Evolutionary conservation across 495 filamentous ascomycete genomes (phyloP).

Genomic region (Podospora anserina): DNA sequence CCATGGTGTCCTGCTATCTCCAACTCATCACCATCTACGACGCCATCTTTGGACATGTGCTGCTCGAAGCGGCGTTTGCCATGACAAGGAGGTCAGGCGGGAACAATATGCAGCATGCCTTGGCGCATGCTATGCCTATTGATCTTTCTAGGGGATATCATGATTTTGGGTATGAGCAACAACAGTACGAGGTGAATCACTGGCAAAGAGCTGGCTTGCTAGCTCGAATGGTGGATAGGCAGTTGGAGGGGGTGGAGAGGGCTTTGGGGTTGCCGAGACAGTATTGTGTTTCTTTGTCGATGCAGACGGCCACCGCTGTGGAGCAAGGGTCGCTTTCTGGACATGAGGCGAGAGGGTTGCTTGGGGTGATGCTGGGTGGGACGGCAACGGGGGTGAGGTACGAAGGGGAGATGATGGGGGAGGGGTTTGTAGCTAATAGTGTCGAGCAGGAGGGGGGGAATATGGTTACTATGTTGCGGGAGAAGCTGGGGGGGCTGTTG

Average conservation of each 20-base stretch:
- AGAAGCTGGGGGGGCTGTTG: neutral
- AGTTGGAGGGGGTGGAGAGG: neutral
- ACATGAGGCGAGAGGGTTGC: neutral
- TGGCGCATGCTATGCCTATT: neutral
- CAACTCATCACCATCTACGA: constrained; percentile 9
- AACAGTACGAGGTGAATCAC: neutral
- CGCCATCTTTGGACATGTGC: constrained; percentile 2
- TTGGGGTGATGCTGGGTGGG: neutral
- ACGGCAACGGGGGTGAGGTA: neutral
- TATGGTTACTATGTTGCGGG: neutral
- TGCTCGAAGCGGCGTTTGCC: neutral
- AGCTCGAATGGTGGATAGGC: constrained; percentile 2
- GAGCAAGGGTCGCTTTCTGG: neutral
- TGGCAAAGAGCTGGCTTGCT: neutral
- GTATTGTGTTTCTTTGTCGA: constrained; percentile 2
- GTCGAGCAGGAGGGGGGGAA: neutral
- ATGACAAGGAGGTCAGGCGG: neutral
- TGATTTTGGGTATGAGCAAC: neutral
- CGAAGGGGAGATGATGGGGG: neutral
- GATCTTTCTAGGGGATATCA: neutral
- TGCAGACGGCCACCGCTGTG: neutral
- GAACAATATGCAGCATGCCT: constrained; percentile 1
- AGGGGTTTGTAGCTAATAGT: neutral
- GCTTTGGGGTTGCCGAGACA: neutral
- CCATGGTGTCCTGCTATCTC: constrained; percentile 6